These are phyloP conservation scores for Ceratobasidium sp. DNA, from an alignment of 1,284 basidiomycete species.

Conservation along the genomic window DNA sequence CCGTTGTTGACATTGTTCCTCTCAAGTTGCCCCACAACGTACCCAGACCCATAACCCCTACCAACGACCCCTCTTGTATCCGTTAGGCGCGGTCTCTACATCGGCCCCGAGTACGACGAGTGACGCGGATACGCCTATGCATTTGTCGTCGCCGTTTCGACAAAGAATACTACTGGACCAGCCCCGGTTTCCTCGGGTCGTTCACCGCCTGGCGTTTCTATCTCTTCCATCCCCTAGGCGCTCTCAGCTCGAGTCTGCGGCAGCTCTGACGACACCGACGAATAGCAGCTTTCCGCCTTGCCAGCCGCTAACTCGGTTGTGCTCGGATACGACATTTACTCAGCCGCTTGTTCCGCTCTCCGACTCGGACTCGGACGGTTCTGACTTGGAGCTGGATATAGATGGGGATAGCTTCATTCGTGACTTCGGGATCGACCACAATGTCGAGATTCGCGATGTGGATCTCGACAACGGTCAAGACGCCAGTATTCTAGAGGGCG, in stretches of 20 bases:
- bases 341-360: slow-evolving; percentile 31
- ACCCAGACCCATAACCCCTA: no score
- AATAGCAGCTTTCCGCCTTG: slow-evolving; percentile 2
- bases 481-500: slow-evolving; percentile 21
- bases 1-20: no score
- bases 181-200: no score
- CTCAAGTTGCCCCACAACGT: no score
- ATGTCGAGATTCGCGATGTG: slow-evolving; percentile 37
- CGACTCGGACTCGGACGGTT: slow-evolving; percentile 37
- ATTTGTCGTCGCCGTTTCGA: slow-evolving; percentile 20
- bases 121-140: slow-evolving; percentile 40
- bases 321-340: slow-evolving; percentile 36
- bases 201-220: slow-evolving; percentile 25
- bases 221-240: slow-evolving; percentile 27
- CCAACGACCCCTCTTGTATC: no score
- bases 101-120: slow-evolving; percentile 16
- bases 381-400: slow-evolving; percentile 38
- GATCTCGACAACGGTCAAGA: slow-evolving; percentile 35
- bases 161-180: slow-evolving; percentile 37
- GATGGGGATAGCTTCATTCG: slow-evolving; percentile 32
- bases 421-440: slow-evolving; percentile 32
- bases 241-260: slow-evolving; percentile 25
- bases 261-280: slow-evolving; percentile 19
- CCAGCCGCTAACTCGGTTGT: slow-evolving; percentile 22
- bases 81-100: slow-evolving; percentile 27